Conservation (phyloP, 2,329 filamentous ascomycete genomes). For the Diplodia mutila region DNA sequence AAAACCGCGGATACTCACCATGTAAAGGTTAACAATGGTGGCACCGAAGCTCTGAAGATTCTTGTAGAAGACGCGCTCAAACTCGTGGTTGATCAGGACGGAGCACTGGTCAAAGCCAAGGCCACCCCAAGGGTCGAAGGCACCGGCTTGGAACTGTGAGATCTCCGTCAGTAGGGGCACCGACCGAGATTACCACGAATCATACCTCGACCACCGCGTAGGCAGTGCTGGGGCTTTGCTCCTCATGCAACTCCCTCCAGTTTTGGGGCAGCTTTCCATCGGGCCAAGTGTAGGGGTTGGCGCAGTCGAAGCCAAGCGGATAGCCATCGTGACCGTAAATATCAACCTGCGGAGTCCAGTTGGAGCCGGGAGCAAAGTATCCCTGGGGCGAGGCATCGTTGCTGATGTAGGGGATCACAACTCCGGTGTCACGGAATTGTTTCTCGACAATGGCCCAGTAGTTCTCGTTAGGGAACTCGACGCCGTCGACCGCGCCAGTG, state of each 20-base stretch:
- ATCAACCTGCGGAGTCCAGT: conserved; percentile 54
- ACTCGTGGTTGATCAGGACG: conserved; percentile 70
- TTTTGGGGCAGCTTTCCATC: conserved; percentile 59
- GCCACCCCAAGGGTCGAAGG: conserved; percentile 77
- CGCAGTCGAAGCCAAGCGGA: conserved; percentile 63
- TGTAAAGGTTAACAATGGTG: conserved; percentile 73
- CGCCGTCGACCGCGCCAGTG: conserved; percentile 53
- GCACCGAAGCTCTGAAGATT: conserved; percentile 69
- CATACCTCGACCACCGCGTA: conserved; percentile 64
- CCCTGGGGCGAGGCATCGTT: conserved; percentile 70
- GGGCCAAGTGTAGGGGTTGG: conserved; percentile 66
- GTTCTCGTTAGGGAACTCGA: conserved; percentile 65
- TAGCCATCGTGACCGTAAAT: conserved; percentile 71
- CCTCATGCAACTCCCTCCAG: conserved; percentile 58
- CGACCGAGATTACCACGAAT: conserved; percentile 23
- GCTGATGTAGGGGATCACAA: conserved; percentile 74
- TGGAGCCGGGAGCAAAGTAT: conserved; percentile 65
- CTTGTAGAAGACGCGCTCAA: conserved; percentile 79
- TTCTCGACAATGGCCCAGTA: conserved; percentile 75
- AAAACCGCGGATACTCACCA: conserved; percentile 54
- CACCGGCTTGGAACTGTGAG: conserved; percentile 67
- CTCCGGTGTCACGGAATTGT: conserved; percentile 68
- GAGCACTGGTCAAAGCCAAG: conserved; percentile 70
- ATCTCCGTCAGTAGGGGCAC: conserved; percentile 20
- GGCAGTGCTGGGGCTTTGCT: conserved; percentile 67